Evolutionary conservation across 306 rosid genomes (phyloP).

Genomic region (Acmispon strigosus): DNA sequence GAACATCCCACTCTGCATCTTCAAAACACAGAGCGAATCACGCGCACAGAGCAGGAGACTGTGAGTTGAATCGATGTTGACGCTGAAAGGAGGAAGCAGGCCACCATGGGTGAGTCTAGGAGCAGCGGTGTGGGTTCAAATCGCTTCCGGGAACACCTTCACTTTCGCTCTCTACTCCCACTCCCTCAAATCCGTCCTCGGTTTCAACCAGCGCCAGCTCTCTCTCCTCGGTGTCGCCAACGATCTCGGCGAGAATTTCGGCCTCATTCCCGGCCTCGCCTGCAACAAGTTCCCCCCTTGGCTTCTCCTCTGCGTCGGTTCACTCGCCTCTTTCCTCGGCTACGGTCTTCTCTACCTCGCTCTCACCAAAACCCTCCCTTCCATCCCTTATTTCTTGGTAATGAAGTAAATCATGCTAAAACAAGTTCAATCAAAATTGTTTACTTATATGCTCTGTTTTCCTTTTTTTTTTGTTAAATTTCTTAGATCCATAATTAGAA

Average conservation of each 20-base stretch:
- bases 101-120: slow-evolving; percentile 87
- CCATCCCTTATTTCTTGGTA: slow-evolving; percentile 60
- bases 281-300: slow-evolving; percentile 76
- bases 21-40: too few species aligned
- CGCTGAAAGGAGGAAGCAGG: slow-evolving; percentile 50
- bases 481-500: too few species aligned
- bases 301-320: slow-evolving; percentile 50
- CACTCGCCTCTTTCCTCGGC: slow-evolving; percentile 51
- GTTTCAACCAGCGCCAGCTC: slow-evolving; percentile 63
- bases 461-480: too few species aligned
- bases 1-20: too few species aligned
- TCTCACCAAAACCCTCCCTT: slow-evolving; percentile 27
- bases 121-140: slow-evolving; percentile 65
- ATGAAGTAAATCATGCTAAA: neutral
- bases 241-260: slow-evolving; percentile 73
- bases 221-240: slow-evolving; percentile 71
- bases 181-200: slow-evolving; percentile 59
- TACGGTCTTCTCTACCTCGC: slow-evolving; percentile 64
- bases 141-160: slow-evolving; percentile 59
- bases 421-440: too few species aligned
- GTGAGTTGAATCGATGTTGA: slow-evolving; percentile 21
- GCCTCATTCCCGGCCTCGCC: slow-evolving; percentile 64
- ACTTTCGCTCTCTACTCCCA: slow-evolving; percentile 66
- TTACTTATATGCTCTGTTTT: neutral
- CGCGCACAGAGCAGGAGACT: too few species aligned